Conservation (phyloP, 345 rosid species). For the Sonneratia alba region DNA sequence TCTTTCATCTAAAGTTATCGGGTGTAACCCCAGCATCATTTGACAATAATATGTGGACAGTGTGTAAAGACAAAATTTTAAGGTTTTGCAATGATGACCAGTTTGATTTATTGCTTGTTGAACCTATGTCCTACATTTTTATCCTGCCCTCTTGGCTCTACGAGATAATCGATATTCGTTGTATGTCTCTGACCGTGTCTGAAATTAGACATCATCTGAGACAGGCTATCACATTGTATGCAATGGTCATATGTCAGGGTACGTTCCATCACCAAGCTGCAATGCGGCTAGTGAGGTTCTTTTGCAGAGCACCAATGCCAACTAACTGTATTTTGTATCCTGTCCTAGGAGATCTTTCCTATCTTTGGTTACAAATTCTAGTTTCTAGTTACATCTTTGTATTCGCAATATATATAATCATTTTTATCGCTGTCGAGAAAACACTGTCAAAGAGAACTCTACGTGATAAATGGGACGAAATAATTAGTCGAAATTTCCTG, state of each 20-base stretch:
- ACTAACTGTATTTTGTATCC: neutral
- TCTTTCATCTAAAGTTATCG: neutral
- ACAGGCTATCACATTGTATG: constrained; percentile 13
- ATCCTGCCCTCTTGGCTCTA: constrained; percentile 25
- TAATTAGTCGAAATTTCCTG: neutral
- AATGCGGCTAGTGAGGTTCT: neutral
- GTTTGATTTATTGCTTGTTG: constrained; percentile 25
- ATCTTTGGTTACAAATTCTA: neutral
- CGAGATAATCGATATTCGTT: constrained; percentile 24
- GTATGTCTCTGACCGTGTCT: constrained; percentile 33
- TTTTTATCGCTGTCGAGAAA: neutral
- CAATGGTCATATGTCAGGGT: constrained; percentile 24
- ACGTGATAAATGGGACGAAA: neutral
- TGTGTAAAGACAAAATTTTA: constrained; percentile 86
- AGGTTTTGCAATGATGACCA: constrained; percentile 78
- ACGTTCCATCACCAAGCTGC: constrained; percentile 12
- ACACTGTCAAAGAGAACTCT: neutral
- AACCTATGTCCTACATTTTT: constrained; percentile 49
- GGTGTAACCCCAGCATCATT: neutral
- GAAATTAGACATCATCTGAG: constrained; percentile 30
- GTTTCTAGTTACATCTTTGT: neutral
- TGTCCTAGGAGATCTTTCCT: neutral
- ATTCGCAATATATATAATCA: neutral
- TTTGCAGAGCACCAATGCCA: neutral
- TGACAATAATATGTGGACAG: constrained; percentile 42